Evolutionary conservation across 306 rosid species (phyloP).

Genomic region (Sicyos baderoa): DNA sequence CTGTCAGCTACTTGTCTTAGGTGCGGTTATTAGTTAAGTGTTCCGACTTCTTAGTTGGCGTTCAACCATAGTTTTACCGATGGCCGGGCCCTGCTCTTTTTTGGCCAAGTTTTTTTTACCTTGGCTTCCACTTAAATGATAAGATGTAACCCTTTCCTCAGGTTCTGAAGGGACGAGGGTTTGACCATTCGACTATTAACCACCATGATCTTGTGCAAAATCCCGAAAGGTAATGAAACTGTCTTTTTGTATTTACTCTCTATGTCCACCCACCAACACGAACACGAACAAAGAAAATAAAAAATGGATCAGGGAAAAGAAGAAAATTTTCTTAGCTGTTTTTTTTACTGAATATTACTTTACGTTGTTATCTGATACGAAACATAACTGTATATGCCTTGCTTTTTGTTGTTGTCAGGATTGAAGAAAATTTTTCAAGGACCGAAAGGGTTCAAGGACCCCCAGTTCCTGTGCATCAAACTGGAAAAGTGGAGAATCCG

Average conservation of each 20-base stretch:
- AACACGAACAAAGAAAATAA: not conserved
- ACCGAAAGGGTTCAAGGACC: constrained; percentile 46
- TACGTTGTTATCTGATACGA: not conserved
- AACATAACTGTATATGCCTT: constrained; percentile 11
- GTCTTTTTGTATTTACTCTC: not conserved
- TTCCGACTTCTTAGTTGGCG: not conserved
- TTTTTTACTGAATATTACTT: not conserved
- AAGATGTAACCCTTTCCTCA: constrained; percentile 29
- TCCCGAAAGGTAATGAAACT: constrained; percentile 47
- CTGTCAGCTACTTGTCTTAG: not conserved
- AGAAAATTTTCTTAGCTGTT: not conserved
- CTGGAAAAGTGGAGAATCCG: constrained; percentile 44
- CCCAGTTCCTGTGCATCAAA: constrained; percentile 29
- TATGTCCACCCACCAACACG: no score
- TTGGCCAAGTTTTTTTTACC: constrained; percentile 13
- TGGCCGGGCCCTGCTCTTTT: not conserved
- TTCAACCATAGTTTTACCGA: not conserved
- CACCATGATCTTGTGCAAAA: constrained; percentile 46
- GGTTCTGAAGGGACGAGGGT: constrained; percentile 95
- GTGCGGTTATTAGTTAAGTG: not conserved
- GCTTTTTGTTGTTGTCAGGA: constrained; percentile 38
- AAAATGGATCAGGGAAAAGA: not conserved
- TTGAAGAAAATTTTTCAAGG: constrained; percentile 44
- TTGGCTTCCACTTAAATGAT: constrained; percentile 18
- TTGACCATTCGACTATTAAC: constrained; percentile 48